These are phyloP conservation scores for Eucalyptus melliodora DNA, from an alignment of 345 rosid species.

Conservation along the genomic window DNA sequence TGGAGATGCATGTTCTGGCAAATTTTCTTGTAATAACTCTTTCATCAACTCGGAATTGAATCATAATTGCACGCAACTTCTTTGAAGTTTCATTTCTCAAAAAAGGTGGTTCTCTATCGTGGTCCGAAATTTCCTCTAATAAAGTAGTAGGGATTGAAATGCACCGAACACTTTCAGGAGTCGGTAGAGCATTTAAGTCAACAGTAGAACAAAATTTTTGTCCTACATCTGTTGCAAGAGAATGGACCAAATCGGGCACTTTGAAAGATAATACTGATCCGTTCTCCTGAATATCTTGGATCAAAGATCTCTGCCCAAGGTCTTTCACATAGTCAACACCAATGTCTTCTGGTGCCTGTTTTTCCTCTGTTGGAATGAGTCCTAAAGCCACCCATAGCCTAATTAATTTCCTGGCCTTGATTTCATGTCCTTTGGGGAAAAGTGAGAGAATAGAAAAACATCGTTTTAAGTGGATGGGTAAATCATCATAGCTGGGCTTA, in stretches of 20 bases:
- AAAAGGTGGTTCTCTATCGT: background rate
- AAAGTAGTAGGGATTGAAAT: background rate
- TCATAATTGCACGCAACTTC: background rate
- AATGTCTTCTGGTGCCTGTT: background rate
- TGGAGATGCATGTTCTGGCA: background rate
- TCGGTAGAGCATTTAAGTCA: rapidly evolving
- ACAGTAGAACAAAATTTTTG: background rate
- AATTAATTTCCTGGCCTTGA: rapidly evolving
- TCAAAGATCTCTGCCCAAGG: background rate
- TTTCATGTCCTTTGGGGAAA: background rate
- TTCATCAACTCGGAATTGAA: background rate
- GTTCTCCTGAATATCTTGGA: background rate
- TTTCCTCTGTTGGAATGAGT: background rate
- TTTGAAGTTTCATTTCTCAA: background rate
- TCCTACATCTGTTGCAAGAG: background rate
- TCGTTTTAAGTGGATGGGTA: background rate
- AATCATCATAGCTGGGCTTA: background rate
- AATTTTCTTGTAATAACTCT: background rate
- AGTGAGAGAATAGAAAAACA: background rate
- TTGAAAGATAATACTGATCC: background rate
- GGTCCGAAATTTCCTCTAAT: background rate
- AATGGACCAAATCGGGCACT: background rate
- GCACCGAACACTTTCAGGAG: background rate
- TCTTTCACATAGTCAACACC: background rate
- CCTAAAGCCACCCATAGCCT: background rate